Conservation (phyloP, 371 early-diverging fungal genomes). For the Racocetra persica region DNA sequence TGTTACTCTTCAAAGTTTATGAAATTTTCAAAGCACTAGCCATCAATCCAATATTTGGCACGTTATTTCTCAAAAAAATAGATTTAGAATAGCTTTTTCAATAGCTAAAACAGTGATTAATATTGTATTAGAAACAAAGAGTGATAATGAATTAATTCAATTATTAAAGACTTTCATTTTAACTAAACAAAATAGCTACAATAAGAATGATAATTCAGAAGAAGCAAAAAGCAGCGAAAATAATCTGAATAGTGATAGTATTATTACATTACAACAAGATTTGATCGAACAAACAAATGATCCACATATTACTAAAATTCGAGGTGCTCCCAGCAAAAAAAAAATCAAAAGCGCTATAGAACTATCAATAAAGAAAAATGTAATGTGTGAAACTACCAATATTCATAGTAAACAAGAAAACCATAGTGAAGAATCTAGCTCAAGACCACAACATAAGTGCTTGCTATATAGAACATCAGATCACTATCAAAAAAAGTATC, state of each 20-base stretch:
- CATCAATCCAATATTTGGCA: background rate
- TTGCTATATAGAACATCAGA: no score
- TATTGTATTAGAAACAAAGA: no score
- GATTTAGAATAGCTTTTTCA: no score
- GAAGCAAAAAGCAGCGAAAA: no score
- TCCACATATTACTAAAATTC: background rate
- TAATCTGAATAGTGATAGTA: background rate
- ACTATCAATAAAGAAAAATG: background rate
- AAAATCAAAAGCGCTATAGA: slow-evolving; percentile 7
- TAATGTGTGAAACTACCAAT: no score
- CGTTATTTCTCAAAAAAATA: background rate
- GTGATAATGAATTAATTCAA: no score
- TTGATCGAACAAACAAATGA: background rate
- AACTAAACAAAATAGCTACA: background rate
- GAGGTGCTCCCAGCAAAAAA: background rate
- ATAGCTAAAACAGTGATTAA: no score
- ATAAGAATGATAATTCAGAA: no score
- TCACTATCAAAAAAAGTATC: no score
- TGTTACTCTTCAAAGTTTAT: background rate
- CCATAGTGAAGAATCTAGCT: no score
- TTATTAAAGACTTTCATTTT: background rate
- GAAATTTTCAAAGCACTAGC: background rate
- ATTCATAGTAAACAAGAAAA: no score
- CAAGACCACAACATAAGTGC: no score
- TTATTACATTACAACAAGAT: background rate